Percentiles rank a stretch among this genome's conserved stretches.
Evolutionary conservation across 352 stramenopile species (phyloP).

Genomic region (Pythium periplocum): DNA sequence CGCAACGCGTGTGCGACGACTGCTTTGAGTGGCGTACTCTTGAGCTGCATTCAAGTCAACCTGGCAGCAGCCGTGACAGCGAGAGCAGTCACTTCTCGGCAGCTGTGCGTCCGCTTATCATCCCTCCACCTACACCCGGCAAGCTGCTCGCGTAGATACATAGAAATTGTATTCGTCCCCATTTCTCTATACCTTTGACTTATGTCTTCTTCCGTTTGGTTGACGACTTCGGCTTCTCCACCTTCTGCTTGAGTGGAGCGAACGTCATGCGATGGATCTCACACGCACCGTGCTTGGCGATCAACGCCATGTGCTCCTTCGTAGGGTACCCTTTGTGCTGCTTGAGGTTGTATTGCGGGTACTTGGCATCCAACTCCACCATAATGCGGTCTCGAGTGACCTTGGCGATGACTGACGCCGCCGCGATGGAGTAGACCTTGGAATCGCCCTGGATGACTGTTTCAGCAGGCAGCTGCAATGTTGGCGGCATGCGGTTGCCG

Average conservation of each 20-base stretch:
- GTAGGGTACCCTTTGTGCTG: constrained; percentile 99
- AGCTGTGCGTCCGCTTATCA: too few relatives aligned
- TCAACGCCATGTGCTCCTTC: constrained; percentile 84
- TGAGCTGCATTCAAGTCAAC: not conserved
- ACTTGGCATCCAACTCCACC: constrained; percentile 90
- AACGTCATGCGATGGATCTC: constrained; percentile 96
- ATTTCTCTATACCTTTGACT: constrained; percentile 10
- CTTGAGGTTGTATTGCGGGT: constrained; percentile 91
- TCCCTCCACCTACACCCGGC: too few relatives aligned
- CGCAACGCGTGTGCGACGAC: constrained; percentile 77
- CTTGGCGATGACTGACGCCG: constrained; percentile 98
- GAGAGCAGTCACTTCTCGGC: constrained; percentile 1
- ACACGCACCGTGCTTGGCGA: constrained; percentile 87
- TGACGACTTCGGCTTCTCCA: constrained; percentile 10
- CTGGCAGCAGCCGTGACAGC: not conserved
- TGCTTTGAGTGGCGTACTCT: constrained; percentile 57
- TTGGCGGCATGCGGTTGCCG: constrained; percentile 92
- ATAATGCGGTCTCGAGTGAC: constrained; percentile 98
- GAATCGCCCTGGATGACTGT: constrained; percentile 94
- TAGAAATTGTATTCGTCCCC: too few relatives aligned
- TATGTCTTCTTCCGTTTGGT: constrained; percentile 2
- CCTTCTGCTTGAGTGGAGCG: constrained; percentile 89
- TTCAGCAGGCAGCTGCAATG: constrained; percentile 83
- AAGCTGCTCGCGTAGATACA: too few relatives aligned
- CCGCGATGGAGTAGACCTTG: constrained; percentile 95